Evolutionary conservation across 495 filamentous ascomycete genomes (phyloP).

Genomic region (Penicillium herquei): DNA sequence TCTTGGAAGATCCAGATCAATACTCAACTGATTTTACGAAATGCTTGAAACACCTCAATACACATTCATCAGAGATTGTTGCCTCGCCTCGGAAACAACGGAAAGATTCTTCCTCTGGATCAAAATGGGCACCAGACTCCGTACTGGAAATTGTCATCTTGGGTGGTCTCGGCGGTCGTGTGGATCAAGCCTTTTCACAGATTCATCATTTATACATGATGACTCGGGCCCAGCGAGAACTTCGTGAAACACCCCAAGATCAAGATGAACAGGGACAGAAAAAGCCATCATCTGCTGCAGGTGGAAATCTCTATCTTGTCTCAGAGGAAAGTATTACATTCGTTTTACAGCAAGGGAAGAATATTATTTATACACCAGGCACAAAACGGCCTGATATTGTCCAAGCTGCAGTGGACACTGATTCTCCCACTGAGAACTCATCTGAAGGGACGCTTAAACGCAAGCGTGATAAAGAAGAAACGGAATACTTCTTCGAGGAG

Average conservation of each 20-base stretch:
- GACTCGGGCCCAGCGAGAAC: constrained; percentile 23
- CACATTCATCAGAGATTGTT: constrained; percentile 28
- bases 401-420: background rate
- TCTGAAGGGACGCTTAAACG: constrained; percentile 6
- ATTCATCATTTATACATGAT: constrained; percentile 70
- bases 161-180: constrained; percentile 83
- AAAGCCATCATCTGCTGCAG: background rate
- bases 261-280: background rate
- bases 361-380: constrained; percentile 63
- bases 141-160: constrained; percentile 60
- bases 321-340: constrained; percentile 79
- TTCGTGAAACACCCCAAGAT: constrained; percentile 10
- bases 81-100: constrained; percentile 13
- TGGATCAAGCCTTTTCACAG: constrained; percentile 88
- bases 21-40: constrained; percentile 83
- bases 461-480: constrained; percentile 5
- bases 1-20: constrained; percentile 72
- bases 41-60: constrained; percentile 62
- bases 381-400: constrained; percentile 23
- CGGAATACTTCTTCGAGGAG: constrained; percentile 46
- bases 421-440: background rate
- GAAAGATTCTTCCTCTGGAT: background rate
- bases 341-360: constrained; percentile 65
- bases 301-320: constrained; percentile 63
- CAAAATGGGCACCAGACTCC: background rate